Conservation (phyloP, 306 rosid genomes). For the Trifolium dubium region DNA sequence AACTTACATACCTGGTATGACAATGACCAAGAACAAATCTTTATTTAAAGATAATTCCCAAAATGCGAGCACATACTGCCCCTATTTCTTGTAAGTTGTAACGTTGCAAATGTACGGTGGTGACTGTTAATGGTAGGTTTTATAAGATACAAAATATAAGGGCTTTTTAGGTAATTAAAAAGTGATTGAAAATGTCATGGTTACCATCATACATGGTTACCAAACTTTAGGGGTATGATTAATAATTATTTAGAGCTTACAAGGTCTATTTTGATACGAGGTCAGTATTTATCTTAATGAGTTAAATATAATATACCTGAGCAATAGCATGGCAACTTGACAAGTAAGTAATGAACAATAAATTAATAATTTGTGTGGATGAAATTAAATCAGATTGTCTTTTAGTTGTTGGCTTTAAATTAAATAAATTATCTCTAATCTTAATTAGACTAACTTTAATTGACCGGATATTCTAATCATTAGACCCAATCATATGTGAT, state of each 20-base stretch:
- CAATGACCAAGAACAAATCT: slow-evolving; percentile 29
- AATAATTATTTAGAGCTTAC: slow-evolving; percentile 1
- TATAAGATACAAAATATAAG: background rate
- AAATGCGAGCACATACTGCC: slow-evolving; percentile 27
- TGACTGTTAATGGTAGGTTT: background rate
- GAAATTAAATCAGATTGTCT: slow-evolving; percentile 41
- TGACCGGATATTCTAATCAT: slow-evolving; percentile 5
- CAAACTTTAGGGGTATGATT: background rate
- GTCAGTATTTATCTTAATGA: slow-evolving; percentile 54
- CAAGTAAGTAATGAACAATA: slow-evolving; percentile 5
- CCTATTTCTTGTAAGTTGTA: slow-evolving; percentile 39
- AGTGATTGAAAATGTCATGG: background rate
- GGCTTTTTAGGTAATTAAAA: background rate
- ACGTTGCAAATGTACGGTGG: slow-evolving; percentile 34
- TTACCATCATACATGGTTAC: background rate
- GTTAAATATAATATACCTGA: slow-evolving; percentile 1
- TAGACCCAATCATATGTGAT: slow-evolving; percentile 6
- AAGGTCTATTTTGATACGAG: slow-evolving; percentile 31
- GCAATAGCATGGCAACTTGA: slow-evolving; percentile 10
- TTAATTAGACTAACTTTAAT: slow-evolving; percentile 1
- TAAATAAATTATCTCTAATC: slow-evolving; percentile 32
- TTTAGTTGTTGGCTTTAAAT: slow-evolving; percentile 42
- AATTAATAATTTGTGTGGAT: slow-evolving; percentile 39
- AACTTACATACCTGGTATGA: slow-evolving; percentile 24
- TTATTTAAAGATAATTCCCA: background rate